A percentile compares a stretch with the other conserved stretches of the same genome.
These are phyloP conservation scores for Cyberlindnera galapagoensis DNA, from an alignment of 805 yeast genomes.

Conservation along the genomic window DNA sequence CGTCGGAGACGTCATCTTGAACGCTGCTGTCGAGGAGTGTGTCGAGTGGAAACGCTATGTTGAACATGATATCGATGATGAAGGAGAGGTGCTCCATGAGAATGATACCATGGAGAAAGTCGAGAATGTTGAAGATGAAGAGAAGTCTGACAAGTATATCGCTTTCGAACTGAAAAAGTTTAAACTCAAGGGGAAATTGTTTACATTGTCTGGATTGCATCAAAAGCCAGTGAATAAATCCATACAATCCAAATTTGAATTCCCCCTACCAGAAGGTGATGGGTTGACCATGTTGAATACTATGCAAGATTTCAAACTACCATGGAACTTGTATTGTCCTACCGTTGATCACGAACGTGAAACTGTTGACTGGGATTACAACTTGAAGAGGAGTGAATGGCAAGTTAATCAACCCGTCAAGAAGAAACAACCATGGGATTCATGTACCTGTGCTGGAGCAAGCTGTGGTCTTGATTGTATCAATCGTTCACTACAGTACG, in stretches of 20 bases:
- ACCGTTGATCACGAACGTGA: slow-evolving; percentile 16
- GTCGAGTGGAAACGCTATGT: slow-evolving; percentile 17
- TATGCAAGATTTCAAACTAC: slow-evolving; percentile 23
- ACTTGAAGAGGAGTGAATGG: slow-evolving; percentile 18
- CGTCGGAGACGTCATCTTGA: slow-evolving; percentile 3
- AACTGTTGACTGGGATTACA: slow-evolving; percentile 25
- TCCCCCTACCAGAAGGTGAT: slow-evolving; percentile 20
- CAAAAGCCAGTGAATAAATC: slow-evolving; percentile 9
- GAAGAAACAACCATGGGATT: neutral
- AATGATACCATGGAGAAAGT: neutral
- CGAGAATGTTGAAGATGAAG: neutral
- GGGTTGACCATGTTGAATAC: slow-evolving; percentile 13
- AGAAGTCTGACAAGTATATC: neutral
- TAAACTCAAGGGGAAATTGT: slow-evolving; percentile 10
- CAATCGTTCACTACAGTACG: slow-evolving; percentile 27
- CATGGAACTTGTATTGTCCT: slow-evolving; percentile 31
- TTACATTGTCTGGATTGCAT: slow-evolving; percentile 19
- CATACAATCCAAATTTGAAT: slow-evolving; percentile 7
- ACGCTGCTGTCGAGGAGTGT: slow-evolving; percentile 11
- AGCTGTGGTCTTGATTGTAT: slow-evolving; percentile 30
- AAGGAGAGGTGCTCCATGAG: slow-evolving; percentile 2
- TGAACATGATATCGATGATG: slow-evolving; percentile 15
- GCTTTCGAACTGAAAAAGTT: neutral
- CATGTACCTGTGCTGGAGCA: slow-evolving; percentile 18
- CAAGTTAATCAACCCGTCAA: neutral